Conservation (phyloP, 208 protist genomes). For the Acanthamoeba triangularis region DNA sequence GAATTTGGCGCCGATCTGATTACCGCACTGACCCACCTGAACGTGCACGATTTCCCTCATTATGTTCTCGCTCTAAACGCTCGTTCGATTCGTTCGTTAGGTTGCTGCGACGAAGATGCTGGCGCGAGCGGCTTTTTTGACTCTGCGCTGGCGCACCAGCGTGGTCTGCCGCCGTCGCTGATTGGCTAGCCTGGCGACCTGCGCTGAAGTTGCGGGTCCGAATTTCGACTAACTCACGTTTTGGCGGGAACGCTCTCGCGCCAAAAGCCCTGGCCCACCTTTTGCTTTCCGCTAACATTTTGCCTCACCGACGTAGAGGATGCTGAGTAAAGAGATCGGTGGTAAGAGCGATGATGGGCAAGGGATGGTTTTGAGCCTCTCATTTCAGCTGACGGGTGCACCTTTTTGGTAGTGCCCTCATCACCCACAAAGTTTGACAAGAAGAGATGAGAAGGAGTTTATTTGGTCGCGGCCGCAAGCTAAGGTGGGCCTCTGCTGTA, state of each 20-base stretch:
- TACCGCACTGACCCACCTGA: slow-evolving; percentile 98
- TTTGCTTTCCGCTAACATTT: too few relatives aligned
- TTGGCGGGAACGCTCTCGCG: neutral
- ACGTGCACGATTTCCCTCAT: slow-evolving; percentile 98
- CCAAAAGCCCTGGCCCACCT: too few relatives aligned
- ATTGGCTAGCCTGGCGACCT: neutral
- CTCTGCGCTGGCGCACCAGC: neutral
- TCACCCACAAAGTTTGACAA: too few relatives aligned
- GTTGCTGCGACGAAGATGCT: neutral
- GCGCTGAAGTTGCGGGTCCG: neutral
- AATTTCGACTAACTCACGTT: neutral
- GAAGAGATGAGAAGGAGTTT: neutral
- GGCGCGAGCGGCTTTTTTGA: neutral
- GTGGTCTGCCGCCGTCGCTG: neutral
- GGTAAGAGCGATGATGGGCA: too few relatives aligned
- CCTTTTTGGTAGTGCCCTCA: too few relatives aligned
- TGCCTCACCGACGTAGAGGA: too few relatives aligned
- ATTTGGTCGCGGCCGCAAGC: neutral
- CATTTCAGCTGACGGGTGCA: too few relatives aligned
- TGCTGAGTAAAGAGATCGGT: too few relatives aligned
- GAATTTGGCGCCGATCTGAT: slow-evolving; percentile 96
- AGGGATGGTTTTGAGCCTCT: too few relatives aligned
- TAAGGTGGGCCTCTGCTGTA: neutral
- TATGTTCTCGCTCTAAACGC: neutral
- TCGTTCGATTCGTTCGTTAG: neutral